Evolutionary conservation across 495 filamentous ascomycete genomes (phyloP), one percentile per base, ranked within the genome.

Genomic region (Xanthoparmelia taractica): DNA sequence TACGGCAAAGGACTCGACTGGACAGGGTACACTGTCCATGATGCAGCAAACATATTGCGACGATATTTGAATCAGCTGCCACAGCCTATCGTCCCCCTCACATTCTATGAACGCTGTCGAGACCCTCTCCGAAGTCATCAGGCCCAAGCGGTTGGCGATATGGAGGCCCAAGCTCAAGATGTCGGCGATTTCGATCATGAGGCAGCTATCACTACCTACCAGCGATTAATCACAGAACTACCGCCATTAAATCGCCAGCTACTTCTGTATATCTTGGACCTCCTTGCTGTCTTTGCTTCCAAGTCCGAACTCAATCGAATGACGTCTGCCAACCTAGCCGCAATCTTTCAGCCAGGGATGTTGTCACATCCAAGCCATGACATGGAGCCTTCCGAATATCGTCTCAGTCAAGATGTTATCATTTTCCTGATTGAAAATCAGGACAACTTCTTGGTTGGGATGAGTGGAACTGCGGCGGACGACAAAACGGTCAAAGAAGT

Each of bases 381-480:
- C 67, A 96, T 99, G 92, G 84, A 88, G 11, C 94, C 94, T 10
- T 81, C 87, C 25, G 92, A 96, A 67, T 99, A 99, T 70, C 87
- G 90, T 41, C 77, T 97, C 29, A 97, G 94, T 67, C 94, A 99
- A 75, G 91, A 95, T 70, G 94, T 99, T 45, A 83, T 99, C 70
- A 96, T 97, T 33, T 99, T 97, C 72, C 77, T 99, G 66, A 99
- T 99, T 65, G 91, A 97, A 72, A 96, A 99, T 68, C 92, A 97
- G 71, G 84, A 92, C 67, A 86, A 90, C 70, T 93, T 93, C 75
- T 76, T 93, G 65, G 92, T 97, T 58, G 92, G 92, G 20, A 97
- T 97, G 92, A 87, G 89, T 71, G 92, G 92, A 25, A 96, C 92
- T 8, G 91, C 84, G 8, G 88, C 89, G 8, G 92, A 96, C 72